Percentiles rank a stretch among this genome's conserved stretches.
Conservation (phyloP, 495 filamentous ascomycete genomes). For the Extremus antarcticus region DNA sequence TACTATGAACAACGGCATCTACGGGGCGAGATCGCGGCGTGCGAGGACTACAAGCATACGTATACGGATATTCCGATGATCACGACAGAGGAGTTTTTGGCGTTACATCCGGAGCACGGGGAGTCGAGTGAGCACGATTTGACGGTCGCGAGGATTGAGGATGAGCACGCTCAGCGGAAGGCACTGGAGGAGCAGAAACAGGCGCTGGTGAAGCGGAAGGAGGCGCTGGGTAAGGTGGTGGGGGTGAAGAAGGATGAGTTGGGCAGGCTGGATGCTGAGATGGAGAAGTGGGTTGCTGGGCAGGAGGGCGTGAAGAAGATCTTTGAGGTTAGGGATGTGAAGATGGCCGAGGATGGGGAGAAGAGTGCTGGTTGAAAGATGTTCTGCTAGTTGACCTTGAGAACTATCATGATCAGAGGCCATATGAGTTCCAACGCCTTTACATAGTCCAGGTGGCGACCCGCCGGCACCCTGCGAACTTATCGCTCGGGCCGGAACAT, state of each 20-base stretch:
- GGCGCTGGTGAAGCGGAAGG: slow-evolving; percentile 78
- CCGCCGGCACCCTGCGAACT: background rate
- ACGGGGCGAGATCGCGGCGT: slow-evolving; percentile 78
- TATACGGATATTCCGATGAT: slow-evolving; percentile 80
- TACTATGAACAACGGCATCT: slow-evolving; percentile 93
- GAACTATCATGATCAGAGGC: too few relatives aligned
- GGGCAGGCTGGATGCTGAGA: slow-evolving; percentile 72
- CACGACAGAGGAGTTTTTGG: slow-evolving; percentile 70
- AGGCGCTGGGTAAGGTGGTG: slow-evolving; percentile 83
- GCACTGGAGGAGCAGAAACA: slow-evolving; percentile 77
- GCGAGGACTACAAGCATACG: slow-evolving; percentile 88
- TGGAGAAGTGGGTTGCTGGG: slow-evolving; percentile 81
- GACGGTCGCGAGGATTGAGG: slow-evolving; percentile 85
- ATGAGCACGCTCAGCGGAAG: slow-evolving; percentile 79
- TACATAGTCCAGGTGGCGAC: too few relatives aligned
- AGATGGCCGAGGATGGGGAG: background rate
- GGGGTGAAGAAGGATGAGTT: slow-evolving; percentile 92
- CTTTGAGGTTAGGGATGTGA: slow-evolving; percentile 17
- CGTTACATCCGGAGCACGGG: slow-evolving; percentile 61
- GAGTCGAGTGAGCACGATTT: slow-evolving; percentile 61
- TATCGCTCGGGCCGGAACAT: background rate
- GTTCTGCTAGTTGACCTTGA: too few relatives aligned
- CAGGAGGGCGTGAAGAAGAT: slow-evolving; percentile 14
- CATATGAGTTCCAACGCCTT: too few relatives aligned
- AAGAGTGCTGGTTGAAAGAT: too few relatives aligned